Percentiles rank a stretch among this genome's conserved stretches.
Evolutionary conservation across 345 rosid species (phyloP).

Genomic region (Hypericum perforatum): DNA sequence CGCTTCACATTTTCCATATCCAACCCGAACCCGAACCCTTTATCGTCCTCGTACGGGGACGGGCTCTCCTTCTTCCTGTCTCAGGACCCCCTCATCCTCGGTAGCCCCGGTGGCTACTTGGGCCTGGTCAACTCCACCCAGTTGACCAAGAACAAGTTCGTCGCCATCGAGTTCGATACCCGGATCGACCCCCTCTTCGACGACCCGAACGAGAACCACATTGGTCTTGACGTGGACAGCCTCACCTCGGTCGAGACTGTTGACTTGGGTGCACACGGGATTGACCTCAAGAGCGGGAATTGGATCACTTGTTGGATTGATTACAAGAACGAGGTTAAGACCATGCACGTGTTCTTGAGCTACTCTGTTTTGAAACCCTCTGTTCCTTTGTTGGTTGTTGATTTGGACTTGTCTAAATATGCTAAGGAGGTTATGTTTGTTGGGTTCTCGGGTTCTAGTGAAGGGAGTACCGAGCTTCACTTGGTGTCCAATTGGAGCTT

Average conservation of each 20-base stretch:
- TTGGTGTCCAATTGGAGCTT: constrained; percentile 70
- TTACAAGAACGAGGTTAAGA: constrained; percentile 63
- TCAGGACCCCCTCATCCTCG: constrained; percentile 52
- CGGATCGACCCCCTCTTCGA: constrained; percentile 46
- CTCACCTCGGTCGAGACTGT: constrained; percentile 62
- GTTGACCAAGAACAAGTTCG: constrained; percentile 59
- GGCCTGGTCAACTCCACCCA: constrained; percentile 78
- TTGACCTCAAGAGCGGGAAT: constrained; percentile 74
- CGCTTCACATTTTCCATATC: constrained; percentile 62
- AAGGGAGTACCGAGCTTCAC: constrained; percentile 92
- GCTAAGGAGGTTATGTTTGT: constrained; percentile 50
- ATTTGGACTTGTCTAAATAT: constrained; percentile 52
- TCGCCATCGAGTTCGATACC: constrained; percentile 85
- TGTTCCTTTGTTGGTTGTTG: constrained; percentile 42
- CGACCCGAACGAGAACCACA: constrained; percentile 65
- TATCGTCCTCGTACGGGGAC: constrained; percentile 65
- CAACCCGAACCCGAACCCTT: constrained; percentile 50
- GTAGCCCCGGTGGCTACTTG: constrained; percentile 68
- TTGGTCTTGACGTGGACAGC: constrained; percentile 66
- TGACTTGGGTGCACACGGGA: constrained; percentile 31
- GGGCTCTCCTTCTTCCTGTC: constrained; percentile 87
- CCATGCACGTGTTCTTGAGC: constrained; percentile 58
- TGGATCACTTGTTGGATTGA: constrained; percentile 70
- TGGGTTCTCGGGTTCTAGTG: constrained; percentile 91
- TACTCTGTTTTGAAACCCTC: constrained; percentile 47